Conservation (phyloP, 768 basidiomycete species). For the Pisolithus tinctorius region DNA sequence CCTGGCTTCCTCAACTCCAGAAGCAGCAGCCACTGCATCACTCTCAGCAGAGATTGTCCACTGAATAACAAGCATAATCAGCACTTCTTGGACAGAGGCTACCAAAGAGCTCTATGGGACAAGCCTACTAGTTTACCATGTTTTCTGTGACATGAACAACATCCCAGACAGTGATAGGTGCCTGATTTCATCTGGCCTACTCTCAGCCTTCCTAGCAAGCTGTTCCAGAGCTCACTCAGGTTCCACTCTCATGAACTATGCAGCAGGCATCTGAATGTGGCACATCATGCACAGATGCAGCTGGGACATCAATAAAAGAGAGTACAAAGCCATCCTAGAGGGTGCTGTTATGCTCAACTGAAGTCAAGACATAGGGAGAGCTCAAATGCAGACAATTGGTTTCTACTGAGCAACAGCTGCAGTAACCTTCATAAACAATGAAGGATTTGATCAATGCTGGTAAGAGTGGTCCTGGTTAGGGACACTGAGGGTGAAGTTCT, state of each 20-base stretch:
- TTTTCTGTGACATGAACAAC: constrained; percentile 30
- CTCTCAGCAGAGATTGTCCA: neutral
- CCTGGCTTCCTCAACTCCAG: neutral
- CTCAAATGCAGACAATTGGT: no score
- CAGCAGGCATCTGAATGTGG: constrained; percentile 37
- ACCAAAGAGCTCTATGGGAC: constrained; percentile 33
- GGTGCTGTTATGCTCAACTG: no score
- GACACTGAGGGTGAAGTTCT: no score
- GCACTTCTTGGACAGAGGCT: constrained; percentile 19
- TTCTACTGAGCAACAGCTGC: no score
- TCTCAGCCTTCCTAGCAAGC: constrained; percentile 25
- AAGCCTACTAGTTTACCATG: constrained; percentile 34
- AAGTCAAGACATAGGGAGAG: no score
- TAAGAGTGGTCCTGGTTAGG: no score
- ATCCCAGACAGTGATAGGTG: constrained; percentile 28
- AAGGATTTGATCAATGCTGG: no score
- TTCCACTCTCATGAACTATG: constrained; percentile 30
- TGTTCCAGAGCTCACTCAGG: constrained; percentile 28
- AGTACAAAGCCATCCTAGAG: neutral
- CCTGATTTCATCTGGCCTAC: constrained; percentile 19
- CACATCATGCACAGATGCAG: constrained; percentile 31
- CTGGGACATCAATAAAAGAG: neutral
- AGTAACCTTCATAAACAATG: no score
- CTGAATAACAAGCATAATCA: constrained; percentile 9
- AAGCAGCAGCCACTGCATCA: constrained; percentile 13